Percentiles rank a stretch among this genome's conserved stretches.
Conservation (phyloP, 352 stramenopile genomes). For the Phytopythium montanum region DNA sequence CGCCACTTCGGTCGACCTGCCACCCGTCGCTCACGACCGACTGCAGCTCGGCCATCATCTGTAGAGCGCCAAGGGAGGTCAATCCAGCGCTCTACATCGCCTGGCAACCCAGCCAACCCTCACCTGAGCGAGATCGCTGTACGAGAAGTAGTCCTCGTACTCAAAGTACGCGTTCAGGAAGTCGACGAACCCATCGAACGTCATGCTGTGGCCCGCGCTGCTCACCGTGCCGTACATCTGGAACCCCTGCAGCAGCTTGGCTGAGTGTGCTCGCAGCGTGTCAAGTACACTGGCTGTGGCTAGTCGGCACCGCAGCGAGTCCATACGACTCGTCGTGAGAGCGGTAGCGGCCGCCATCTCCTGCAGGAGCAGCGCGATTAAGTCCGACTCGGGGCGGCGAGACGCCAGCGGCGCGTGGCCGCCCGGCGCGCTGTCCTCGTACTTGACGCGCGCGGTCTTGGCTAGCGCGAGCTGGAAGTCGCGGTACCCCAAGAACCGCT, state of each 20-base stretch:
- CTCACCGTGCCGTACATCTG: constrained; percentile 49
- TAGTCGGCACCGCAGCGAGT: constrained; percentile 47
- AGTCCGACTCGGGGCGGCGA: constrained; percentile 22
- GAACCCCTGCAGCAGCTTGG: constrained; percentile 47
- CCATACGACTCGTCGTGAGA: constrained; percentile 17
- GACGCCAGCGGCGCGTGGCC: constrained; percentile 3
- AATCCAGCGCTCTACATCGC: background rate
- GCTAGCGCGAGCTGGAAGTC: constrained; percentile 55
- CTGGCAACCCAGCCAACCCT: background rate
- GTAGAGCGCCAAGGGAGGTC: background rate
- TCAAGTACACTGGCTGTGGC: constrained; percentile 37
- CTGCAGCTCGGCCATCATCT: constrained; percentile 19
- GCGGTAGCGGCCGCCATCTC: constrained; percentile 14
- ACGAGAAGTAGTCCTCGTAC: constrained; percentile 71
- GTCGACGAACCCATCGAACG: constrained; percentile 66
- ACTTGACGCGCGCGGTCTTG: constrained; percentile 34
- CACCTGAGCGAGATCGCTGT: constrained; percentile 27
- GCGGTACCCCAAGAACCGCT: constrained; percentile 45
- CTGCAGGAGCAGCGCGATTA: constrained; percentile 27
- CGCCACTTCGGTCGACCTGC: background rate
- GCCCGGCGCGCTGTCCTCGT: background rate
- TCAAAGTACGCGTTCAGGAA: constrained; percentile 81
- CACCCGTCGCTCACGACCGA: constrained; percentile 5
- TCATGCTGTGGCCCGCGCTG: constrained; percentile 33
- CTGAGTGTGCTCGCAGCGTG: constrained; percentile 43